These are phyloP conservation scores for Populus deltoides DNA, from an alignment of 345 rosid genomes.

Conservation along the genomic window DNA sequence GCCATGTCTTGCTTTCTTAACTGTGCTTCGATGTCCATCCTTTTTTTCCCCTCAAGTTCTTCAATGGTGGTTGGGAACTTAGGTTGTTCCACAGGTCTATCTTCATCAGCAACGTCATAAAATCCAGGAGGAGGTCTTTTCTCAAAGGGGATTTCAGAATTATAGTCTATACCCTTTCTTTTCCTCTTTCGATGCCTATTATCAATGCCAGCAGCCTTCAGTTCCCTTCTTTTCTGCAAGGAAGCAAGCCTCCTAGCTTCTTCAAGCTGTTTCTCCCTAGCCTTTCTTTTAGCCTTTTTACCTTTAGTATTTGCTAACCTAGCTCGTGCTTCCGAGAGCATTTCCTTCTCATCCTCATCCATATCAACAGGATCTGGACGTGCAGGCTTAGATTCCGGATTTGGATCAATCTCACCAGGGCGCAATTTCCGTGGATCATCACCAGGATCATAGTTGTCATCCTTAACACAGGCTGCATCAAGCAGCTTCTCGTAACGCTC, in stretches of 20 bases:
- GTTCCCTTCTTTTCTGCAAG: slow-evolving; percentile 91
- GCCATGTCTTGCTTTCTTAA: slow-evolving; percentile 83
- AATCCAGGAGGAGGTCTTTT: slow-evolving; percentile 95
- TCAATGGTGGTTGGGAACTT: slow-evolving; percentile 88
- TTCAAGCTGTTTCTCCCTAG: slow-evolving; percentile 97
- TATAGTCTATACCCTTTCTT: slow-evolving; percentile 93
- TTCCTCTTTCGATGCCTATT: slow-evolving; percentile 76
- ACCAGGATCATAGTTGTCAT: slow-evolving; percentile 88
- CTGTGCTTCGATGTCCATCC: slow-evolving; percentile 83
- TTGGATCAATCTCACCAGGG: slow-evolving; percentile 98
- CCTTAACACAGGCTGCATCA: slow-evolving; percentile 96
- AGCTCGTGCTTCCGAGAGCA: slow-evolving; percentile 99
- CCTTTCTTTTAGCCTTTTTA: slow-evolving; percentile 96
- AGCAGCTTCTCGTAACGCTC: slow-evolving; percentile 97
- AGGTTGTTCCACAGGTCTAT: slow-evolving; percentile 70
- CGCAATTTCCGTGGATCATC: slow-evolving; percentile 96
- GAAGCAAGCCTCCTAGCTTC: slow-evolving; percentile 99
- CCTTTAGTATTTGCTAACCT: slow-evolving; percentile 93
- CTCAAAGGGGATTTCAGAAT: slow-evolving; percentile 97
- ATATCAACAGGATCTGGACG: slow-evolving; percentile 99
- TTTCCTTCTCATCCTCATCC: slow-evolving; percentile 99
- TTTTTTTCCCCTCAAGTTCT: slow-evolving; percentile 92
- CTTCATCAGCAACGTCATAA: slow-evolving; percentile 86
- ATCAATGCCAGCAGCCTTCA: slow-evolving; percentile 97
- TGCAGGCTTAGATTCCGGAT: slow-evolving; percentile 97